Percentiles rank a stretch among this genome's conserved stretches.
phyloP scores from a whole-genome alignment of 192 early-diverging fungal genomes.

The Lobosporangium transversale region DNA sequence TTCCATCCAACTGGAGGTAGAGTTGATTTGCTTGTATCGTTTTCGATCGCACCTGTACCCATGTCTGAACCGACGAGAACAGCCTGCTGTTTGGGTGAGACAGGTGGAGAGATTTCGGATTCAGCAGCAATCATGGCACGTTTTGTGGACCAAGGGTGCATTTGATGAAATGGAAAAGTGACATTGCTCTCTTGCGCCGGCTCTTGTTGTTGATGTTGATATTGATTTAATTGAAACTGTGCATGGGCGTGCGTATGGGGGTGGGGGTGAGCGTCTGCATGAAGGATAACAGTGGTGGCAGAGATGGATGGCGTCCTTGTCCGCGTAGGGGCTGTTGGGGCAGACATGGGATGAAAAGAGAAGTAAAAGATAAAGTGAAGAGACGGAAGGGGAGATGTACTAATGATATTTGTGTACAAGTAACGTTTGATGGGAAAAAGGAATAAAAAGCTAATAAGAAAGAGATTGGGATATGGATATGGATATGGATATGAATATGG shows the following conservation, averaged over 20 bases:
- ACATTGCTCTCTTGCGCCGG: not conserved
- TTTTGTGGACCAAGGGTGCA: slow-evolving; percentile 42
- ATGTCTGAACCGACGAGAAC: slow-evolving; percentile 4
- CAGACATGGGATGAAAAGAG: slow-evolving; percentile 1
- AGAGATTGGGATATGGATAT: not conserved
- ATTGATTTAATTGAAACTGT: not conserved
- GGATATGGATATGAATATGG: slow-evolving; percentile 3
- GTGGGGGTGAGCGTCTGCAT: no score
- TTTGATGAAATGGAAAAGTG: slow-evolving; percentile 19
- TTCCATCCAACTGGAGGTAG: no score
- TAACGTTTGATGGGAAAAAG: no score
- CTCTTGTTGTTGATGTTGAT: not conserved
- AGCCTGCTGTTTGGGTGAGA: slow-evolving; percentile 47
- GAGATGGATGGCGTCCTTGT: slow-evolving; percentile 23
- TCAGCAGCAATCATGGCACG: slow-evolving; percentile 45
- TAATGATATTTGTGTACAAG: no score
- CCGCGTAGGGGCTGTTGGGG: not conserved
- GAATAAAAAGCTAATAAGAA: not conserved
- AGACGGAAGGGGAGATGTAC: not conserved
- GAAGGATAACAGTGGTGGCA: slow-evolving; percentile 22
- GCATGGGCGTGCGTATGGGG: not conserved
- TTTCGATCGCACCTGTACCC: no score
- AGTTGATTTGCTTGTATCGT: no score
- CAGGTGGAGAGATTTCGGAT: slow-evolving; percentile 39
- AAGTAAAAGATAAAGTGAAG: no score